phyloP scores from a whole-genome alignment of 176 grass and related monocot genomes.

The Panicum miliaceum region DNA sequence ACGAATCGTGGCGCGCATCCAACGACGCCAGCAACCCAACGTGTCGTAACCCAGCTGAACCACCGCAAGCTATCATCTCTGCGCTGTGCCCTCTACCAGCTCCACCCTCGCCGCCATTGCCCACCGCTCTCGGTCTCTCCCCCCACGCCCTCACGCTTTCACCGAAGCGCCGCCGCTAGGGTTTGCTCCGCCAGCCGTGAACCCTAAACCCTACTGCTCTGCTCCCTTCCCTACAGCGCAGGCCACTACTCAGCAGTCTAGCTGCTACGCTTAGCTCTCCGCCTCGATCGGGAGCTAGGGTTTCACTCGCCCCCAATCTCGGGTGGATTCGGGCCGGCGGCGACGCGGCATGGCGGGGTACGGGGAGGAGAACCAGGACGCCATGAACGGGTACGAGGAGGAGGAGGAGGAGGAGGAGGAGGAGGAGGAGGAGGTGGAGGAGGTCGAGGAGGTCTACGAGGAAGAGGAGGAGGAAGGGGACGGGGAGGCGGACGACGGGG shows the following conservation, averaged over 20 bases:
- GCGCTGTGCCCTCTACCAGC: not conserved
- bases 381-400: constrained; percentile 67
- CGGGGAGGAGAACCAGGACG: constrained; percentile 58
- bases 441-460: constrained; percentile 12
- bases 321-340: constrained; percentile 22
- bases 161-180: constrained; percentile 41
- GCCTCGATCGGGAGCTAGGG: constrained; percentile 36
- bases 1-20: not conserved
- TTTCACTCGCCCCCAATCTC: not conserved
- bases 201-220: constrained; percentile 29
- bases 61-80: not conserved
- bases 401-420: constrained; percentile 69
- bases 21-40: not conserved
- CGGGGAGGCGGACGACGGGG: not conserved
- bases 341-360: constrained; percentile 42
- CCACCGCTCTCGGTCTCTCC: not conserved
- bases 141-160: not conserved
- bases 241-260: not conserved
- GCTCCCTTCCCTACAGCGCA: not conserved
- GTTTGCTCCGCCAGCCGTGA: constrained; percentile 46
- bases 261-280: not conserved
- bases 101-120: constrained; percentile 20
- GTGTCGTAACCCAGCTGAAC: not conserved
- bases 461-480: constrained; percentile 25
- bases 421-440: constrained; percentile 54